phyloP scores from a whole-genome alignment of 2,329 filamentous ascomycete species.

The Venturia nashicola region DNA sequence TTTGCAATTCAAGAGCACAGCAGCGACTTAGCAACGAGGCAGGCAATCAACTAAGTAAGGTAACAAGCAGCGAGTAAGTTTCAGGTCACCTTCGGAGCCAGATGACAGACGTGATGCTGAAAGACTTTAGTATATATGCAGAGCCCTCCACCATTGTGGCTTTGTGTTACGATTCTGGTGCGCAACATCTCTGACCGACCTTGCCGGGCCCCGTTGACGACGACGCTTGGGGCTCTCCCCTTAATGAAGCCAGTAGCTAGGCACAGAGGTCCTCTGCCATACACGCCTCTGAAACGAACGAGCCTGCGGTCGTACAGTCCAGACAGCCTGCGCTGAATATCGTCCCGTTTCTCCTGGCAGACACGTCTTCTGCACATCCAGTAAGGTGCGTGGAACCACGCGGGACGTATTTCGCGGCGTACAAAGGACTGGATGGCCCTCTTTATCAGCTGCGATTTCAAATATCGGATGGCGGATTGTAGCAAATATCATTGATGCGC shows the following conservation, averaged over 20 bases:
- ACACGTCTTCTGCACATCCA: conserved; percentile 26
- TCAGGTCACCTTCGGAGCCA: conserved; percentile 20
- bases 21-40: neutral
- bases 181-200: conserved; percentile 28
- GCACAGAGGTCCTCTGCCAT: conserved; percentile 25
- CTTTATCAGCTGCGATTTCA: conserved; percentile 3
- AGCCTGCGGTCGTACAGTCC: conserved; percentile 22
- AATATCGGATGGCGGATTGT: neutral
- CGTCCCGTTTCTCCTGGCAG: conserved; percentile 22
- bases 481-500: neutral
- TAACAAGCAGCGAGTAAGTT: conserved; percentile 11
- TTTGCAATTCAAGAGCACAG: neutral
- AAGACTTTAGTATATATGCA: conserved; percentile 26
- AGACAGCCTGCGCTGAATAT: neutral
- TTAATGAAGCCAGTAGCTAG: conserved; percentile 22
- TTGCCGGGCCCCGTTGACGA: conserved; percentile 17
- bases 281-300: conserved; percentile 23
- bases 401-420: conserved; percentile 18
- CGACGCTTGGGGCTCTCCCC: conserved; percentile 19
- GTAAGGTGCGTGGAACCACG: conserved; percentile 22
- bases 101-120: conserved; percentile 15
- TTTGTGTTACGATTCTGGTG: conserved; percentile 10
- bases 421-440: neutral
- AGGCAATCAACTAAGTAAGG: conserved; percentile 6
- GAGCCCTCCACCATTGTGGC: conserved; percentile 18